Evolutionary conservation across 1,284 basidiomycete species (phyloP).

Genomic region (Exsudoporus floridanus): DNA sequence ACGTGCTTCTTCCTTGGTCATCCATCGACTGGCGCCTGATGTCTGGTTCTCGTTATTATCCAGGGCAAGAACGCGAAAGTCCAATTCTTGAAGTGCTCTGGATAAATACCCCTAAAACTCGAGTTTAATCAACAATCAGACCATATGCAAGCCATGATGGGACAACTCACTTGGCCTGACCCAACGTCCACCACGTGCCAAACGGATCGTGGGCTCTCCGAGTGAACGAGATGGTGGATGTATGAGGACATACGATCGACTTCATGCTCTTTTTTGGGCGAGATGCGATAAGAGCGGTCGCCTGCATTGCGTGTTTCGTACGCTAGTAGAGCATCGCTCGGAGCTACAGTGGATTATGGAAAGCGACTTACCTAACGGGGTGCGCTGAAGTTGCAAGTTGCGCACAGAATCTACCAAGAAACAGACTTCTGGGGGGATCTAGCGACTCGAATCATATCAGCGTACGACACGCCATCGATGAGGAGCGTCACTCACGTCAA

Average conservation of each 20-base stretch:
- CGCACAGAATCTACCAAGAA: slow-evolving; percentile 28
- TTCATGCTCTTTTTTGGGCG: slow-evolving; percentile 57
- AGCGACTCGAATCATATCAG: neutral
- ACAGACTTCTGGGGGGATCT: slow-evolving; percentile 32
- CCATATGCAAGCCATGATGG: neutral
- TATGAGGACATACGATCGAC: slow-evolving; percentile 47
- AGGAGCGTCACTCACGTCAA: slow-evolving; percentile 18
- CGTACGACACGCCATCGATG: neutral
- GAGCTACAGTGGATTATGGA: neutral
- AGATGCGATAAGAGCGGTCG: slow-evolving; percentile 42
- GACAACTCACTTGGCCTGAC: slow-evolving; percentile 49
- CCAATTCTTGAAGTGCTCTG: slow-evolving; percentile 38
- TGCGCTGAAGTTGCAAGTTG: slow-evolving; percentile 29
- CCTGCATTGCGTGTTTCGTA: slow-evolving; percentile 8
- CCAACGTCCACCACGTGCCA: slow-evolving; percentile 51
- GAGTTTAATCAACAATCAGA: neutral
- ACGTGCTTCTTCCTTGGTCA: slow-evolving; percentile 23
- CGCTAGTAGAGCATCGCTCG: slow-evolving; percentile 5
- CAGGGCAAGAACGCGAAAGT: slow-evolving; percentile 50
- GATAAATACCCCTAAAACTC: slow-evolving; percentile 49
- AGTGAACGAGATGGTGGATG: slow-evolving; percentile 31
- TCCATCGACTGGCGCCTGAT: slow-evolving; percentile 42
- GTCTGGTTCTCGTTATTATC: slow-evolving; percentile 48
- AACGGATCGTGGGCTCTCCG: slow-evolving; percentile 17
- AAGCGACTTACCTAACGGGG: slow-evolving; percentile 14